Evolutionary conservation across 2,329 filamentous ascomycete species (phyloP).

Genomic region (Pseudomassariella vexata): DNA sequence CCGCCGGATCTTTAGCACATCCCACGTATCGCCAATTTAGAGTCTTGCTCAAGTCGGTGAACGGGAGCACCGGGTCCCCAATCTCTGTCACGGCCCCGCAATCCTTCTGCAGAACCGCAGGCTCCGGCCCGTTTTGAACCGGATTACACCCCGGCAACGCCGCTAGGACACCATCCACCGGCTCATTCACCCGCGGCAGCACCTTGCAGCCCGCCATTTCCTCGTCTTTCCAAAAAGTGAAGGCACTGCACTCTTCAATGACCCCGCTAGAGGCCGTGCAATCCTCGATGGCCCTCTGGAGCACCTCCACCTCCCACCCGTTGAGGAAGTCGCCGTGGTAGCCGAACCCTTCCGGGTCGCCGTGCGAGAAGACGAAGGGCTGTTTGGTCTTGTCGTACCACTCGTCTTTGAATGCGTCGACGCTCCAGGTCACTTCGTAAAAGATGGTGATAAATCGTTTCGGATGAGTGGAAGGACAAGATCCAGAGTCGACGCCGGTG

Average conservation of each 20-base stretch:
- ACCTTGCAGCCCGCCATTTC: conserved; percentile 39
- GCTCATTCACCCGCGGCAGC: conserved; percentile 35
- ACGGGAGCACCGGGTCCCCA: conserved; percentile 30
- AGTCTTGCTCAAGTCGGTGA: conserved; percentile 35
- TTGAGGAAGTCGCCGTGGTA: conserved; percentile 56
- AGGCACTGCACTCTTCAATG: conserved; percentile 35
- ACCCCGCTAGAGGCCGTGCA: conserved; percentile 39
- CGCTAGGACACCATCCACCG: conserved; percentile 33
- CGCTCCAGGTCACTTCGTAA: conserved; percentile 53
- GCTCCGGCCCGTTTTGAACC: conserved; percentile 26
- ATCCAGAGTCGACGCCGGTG: conserved; percentile 35
- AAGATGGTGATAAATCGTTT: conserved; percentile 53
- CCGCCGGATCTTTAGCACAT: conserved; percentile 34
- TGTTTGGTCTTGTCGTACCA: conserved; percentile 34
- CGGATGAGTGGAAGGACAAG: conserved; percentile 44
- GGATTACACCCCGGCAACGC: conserved; percentile 52
- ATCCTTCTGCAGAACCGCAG: conserved; percentile 8
- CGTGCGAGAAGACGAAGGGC: conserved; percentile 45
- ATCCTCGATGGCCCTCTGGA: conserved; percentile 43
- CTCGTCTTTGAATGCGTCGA: conserved; percentile 40
- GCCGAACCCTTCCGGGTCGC: conserved; percentile 41
- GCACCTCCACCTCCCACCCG: conserved; percentile 47
- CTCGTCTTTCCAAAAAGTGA: conserved; percentile 32
- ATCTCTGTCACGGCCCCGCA: conserved; percentile 32
- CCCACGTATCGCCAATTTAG: conserved; percentile 45